Percentiles rank a stretch among this genome's conserved stretches.
phyloP scores from a whole-genome alignment of 2,329 filamentous ascomycete genomes.

The Botrytis medusae region DNA sequence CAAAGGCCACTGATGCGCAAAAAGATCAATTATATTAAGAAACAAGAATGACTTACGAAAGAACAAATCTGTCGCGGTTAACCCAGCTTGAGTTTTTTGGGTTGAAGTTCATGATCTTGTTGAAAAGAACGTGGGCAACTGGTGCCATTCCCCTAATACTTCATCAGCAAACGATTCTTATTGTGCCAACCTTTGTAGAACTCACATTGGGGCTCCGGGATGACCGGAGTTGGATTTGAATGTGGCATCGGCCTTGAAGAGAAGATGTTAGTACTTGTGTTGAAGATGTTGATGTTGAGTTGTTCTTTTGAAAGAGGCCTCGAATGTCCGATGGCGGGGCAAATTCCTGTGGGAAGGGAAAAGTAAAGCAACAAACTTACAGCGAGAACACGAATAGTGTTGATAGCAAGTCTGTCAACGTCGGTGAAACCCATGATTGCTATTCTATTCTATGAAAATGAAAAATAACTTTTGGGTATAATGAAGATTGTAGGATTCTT shows the following conservation, averaged over 20 bases:
- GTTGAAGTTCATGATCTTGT: constrained; percentile 99
- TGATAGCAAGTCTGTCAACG: constrained; percentile 86
- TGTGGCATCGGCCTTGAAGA: constrained; percentile 88
- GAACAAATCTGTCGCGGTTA: constrained; percentile 97
- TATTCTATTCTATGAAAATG: constrained; percentile 18
- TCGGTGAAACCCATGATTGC: constrained; percentile 80
- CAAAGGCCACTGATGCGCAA: background rate
- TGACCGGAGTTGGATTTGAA: constrained; percentile 95
- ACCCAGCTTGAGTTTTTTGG: constrained; percentile 97
- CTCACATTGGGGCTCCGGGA: constrained; percentile 95
- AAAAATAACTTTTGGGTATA: constrained; percentile 4
- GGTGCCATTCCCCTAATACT: constrained; percentile 77
- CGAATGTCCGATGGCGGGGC: constrained; percentile 41
- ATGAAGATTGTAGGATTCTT: background rate
- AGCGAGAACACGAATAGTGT: constrained; percentile 95
- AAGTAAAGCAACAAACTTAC: constrained; percentile 59
- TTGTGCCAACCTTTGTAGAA: constrained; percentile 15
- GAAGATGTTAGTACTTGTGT: constrained; percentile 27
- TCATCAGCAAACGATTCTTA: constrained; percentile 5
- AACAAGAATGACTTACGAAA: constrained; percentile 72
- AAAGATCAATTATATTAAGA: background rate
- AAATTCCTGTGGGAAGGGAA: constrained; percentile 30
- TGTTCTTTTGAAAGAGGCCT: constrained; percentile 34
- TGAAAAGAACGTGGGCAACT: constrained; percentile 93
- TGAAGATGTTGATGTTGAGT: constrained; percentile 17